A percentile compares a stretch with the other conserved stretches of the same genome.
These are phyloP conservation scores for Ogataea paradorogensis DNA, from an alignment of 805 yeast genomes.

Conservation along the genomic window DNA sequence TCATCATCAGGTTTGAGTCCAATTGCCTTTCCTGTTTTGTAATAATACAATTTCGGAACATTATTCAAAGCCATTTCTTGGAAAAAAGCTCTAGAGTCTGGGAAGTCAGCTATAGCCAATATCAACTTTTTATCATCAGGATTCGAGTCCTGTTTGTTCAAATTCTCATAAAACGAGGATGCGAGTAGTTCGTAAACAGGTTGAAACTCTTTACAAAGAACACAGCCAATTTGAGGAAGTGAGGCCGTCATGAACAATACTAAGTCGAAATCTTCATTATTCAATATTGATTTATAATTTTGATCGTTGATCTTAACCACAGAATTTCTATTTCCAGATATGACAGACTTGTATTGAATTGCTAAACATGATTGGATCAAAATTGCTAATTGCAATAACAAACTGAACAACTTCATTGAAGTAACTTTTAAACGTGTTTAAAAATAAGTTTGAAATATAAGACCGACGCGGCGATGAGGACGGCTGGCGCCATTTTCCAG, in stretches of 20 bases:
- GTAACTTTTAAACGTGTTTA: slow-evolving; percentile 1
- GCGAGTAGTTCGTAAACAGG: slow-evolving; percentile 66
- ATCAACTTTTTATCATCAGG: slow-evolving; percentile 51
- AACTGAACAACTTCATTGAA: slow-evolving; percentile 10
- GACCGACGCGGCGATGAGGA: slow-evolving; percentile 8
- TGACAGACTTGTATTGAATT: slow-evolving; percentile 20
- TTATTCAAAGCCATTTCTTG: slow-evolving; percentile 53
- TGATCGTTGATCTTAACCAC: slow-evolving; percentile 46
- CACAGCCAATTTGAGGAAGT: slow-evolving; percentile 71
- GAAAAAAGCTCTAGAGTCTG: slow-evolving; percentile 52
- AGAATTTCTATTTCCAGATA: slow-evolving; percentile 10
- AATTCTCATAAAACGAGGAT: slow-evolving; percentile 48
- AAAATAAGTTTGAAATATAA: neutral
- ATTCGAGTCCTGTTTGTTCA: slow-evolving; percentile 47
- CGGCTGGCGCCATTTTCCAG: neutral
- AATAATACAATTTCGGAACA: slow-evolving; percentile 69
- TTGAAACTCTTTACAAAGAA: slow-evolving; percentile 63
- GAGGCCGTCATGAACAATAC: slow-evolving; percentile 71
- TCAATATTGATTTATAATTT: slow-evolving; percentile 54
- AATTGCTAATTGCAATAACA: slow-evolving; percentile 5
- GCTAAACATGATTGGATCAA: slow-evolving; percentile 16
- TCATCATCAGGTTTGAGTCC: slow-evolving; percentile 33
- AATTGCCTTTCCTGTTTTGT: slow-evolving; percentile 24
- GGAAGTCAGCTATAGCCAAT: slow-evolving; percentile 75
- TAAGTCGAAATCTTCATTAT: slow-evolving; percentile 65